Base-by-base conservation (phyloP, 176 grass and related monocot species). In the Triticum monococcum region DNA sequence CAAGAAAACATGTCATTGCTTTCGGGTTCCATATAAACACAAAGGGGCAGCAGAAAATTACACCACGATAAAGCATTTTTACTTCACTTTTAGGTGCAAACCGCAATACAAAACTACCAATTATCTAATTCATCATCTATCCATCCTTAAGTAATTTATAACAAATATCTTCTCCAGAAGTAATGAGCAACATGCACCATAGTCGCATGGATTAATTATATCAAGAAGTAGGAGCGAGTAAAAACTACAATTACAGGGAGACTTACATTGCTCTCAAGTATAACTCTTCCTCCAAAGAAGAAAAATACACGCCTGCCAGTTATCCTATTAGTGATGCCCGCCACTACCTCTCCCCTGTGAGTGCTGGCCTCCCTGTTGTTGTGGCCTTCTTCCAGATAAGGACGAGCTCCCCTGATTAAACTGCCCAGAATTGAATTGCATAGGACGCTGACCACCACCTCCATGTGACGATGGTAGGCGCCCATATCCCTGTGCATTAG, bases 371-470 rank as follows among this genome's bases (percentile, higher is more conserved):
- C 91, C 93, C 13, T 85, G 82, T 40, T 84, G 81, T 18, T 87
- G 78, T 4, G 48, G 65, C 69, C 14, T 52, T 52, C 79, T 92
- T 89, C 79, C 85, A 32, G 71, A 69, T 75, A 84, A 94, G 33
- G 83, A 88, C 33, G 88, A 64, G 68, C 84, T 95, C 26, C 96
- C 90, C 33, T 26, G 78, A 75, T 77, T 83, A 68, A 88, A 89
- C 71, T 91, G 75, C 22, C 86, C 60, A 43, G 85, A 85, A 64
- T 30, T 85, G 70, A 85, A 85, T 14, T 70, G 85, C 32, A 65
- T 60, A 32, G 41, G 64, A 35, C 30, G 20, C 63, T 52, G 63
- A 68, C 20, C 68, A 64, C 68, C 88, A 45, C 41, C 82, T 78
- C 56, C 78, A 37, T 17, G 32, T 3, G 89, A n/a, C 26, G 54